Evolutionary conservation across 1,284 basidiomycete species (phyloP), one percentile per base, ranked within the genome.

Genomic region (Volvariella surrecta): DNA sequence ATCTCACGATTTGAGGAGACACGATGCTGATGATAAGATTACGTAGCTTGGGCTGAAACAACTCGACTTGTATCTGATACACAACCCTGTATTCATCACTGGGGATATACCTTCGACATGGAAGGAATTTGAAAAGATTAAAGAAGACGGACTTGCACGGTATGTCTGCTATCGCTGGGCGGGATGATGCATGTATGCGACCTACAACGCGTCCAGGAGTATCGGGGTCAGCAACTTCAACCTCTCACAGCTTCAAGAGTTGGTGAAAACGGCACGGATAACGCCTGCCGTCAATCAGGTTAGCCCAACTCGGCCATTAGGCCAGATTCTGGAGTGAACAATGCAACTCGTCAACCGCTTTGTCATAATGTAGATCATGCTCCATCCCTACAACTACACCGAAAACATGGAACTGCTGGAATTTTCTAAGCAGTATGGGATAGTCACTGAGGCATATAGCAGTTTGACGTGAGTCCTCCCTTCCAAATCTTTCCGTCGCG

Each of bases 161-260:
- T 80, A 46, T 15, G 37, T 37, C 32, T 42, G 28, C 18, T 38
- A 24, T 37, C 19, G 21, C 13, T 18, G 31, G n/a, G n/a, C n/a
- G n/a, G n/a, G n/a, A 28, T 11, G 24, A 28, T 11, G 11, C 17
- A 40, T 42, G 15, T 16, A 11, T 35, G 18, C 16, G 8, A 28
- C 24, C 37, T 9, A 38, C 31, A 18, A 32, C 7, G n/a, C 19
- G 11, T 42, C 34, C 48, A 85, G 81, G 71, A 83, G 79, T 52
- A 87, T 88, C 50, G 86, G 85, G n/a, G 82, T 89, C 41, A 85
- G 82, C 61, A 89, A 89, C 66, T 89, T 85, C 57, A 61, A 57
- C 11, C 56, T 84, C 11, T 58, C 71, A 1, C 66, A 88, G 21
- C 68, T 89, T 3, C 64, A 83, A 54, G 63, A 61, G 2, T 58